A percentile compares a stretch with the other conserved stretches of the same genome.
Conservation (phyloP, 169 alveolate species). For the Cryptosporidium ryanae region DNA sequence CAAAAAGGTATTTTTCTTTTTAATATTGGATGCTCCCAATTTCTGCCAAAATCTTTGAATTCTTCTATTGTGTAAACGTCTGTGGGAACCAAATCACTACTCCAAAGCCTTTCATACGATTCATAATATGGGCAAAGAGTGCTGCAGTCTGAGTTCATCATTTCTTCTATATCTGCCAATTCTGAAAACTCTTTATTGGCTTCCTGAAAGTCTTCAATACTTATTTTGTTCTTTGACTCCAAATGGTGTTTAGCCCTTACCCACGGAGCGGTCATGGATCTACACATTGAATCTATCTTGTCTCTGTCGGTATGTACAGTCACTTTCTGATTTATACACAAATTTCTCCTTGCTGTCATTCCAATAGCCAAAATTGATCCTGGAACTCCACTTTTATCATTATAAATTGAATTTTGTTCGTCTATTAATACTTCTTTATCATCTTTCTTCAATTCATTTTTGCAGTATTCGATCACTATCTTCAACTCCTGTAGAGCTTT, state of each 20-base stretch:
- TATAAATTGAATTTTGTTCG: conserved; percentile 15
- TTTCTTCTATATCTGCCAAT: conserved; percentile 50
- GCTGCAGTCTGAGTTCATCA: conserved; percentile 71
- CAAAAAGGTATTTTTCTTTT: conserved; percentile 85
- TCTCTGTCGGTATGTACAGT: conserved; percentile 88
- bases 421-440: conserved; percentile 6
- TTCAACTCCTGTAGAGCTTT: conserved; percentile 94
- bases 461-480: conserved; percentile 87
- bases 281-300: conserved; percentile 86
- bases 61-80: conserved; percentile 97
- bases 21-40: conserved; percentile 80
- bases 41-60: conserved; percentile 85
- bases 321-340: conserved; percentile 93
- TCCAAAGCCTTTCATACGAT: conserved; percentile 83
- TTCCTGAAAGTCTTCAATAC: conserved; percentile 2
- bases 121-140: conserved; percentile 84
- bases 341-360: conserved; percentile 89
- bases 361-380: conserved; percentile 87
- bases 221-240: conserved; percentile 3
- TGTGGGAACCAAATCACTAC: conserved; percentile 79
- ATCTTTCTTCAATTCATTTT: conserved; percentile 79
- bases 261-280: conserved; percentile 89
- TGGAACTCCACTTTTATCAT: not conserved
- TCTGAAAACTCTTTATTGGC: conserved; percentile 12
- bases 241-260: conserved; percentile 77